Evolutionary conservation across 2,329 filamentous ascomycete genomes (phyloP), one percentile per base, ranked within the genome.

Genomic region (Clarireedia hainanense): DNA sequence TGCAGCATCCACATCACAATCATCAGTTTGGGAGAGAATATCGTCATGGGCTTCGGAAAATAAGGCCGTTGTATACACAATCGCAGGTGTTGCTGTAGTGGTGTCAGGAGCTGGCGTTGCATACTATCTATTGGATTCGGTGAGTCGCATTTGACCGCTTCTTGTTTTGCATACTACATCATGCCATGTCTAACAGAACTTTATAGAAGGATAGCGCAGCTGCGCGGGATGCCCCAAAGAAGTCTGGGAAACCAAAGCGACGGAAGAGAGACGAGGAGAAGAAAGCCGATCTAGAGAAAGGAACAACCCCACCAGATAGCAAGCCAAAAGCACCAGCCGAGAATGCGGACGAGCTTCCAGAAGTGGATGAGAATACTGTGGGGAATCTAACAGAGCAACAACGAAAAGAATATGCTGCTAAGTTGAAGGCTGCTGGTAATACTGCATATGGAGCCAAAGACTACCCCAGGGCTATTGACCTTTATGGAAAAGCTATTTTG

Each of bases 391-490:
- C 75, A 57, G 70, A 75, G 48, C 71, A 92, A 73, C 84, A 95
- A 71, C 85, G 89, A 63, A 91, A 91, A 71, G 84, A 90, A 56
- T 94, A 89, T 72, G 91, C 94, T 36, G 85, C 84, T 57, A 95
- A 95, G 76, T 78, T 99, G 64, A 99, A 99, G 79, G 89, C 89
- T 59, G 88, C 89, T 27, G 94, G 94, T 58, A 99, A 99, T 80
- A 95, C 94, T 75, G 90, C 94, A 6, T 99, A 96, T 68, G 91
- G 90, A 59, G 84, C 85, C 64, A 97, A 96, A 76, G 88, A 95
- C 68, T 96, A 96, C 75, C 86, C 90, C 74, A 85, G 83, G 67
- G 94, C 94, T 64, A 99, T 99, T 69, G 88, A 91, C 4, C 84
- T 99, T 37, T 99, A 99, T 75, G 89, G 89, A 63, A 89, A 95